A percentile compares a stretch with the other conserved stretches of the same genome.
Conservation (phyloP, 306 rosid species). For the Myrica gale region DNA sequence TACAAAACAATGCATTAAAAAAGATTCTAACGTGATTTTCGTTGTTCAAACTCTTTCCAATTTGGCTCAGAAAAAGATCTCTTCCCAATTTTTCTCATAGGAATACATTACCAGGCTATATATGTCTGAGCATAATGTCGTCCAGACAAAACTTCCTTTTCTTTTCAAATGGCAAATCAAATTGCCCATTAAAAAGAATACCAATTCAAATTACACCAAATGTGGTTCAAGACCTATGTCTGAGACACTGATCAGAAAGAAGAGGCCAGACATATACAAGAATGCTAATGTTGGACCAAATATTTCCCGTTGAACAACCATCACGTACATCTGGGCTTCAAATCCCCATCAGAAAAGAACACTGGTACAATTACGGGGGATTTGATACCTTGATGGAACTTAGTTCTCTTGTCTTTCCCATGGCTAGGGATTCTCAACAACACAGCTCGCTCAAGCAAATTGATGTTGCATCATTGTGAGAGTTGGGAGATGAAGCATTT, state of each 20-base stretch:
- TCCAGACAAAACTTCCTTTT: not conserved
- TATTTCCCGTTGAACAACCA: not conserved
- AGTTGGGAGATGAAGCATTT: not conserved
- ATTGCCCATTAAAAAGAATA: too few relatives aligned
- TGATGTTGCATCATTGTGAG: conserved; percentile 9
- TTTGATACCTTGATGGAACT: not conserved
- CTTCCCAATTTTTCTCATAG: too few relatives aligned
- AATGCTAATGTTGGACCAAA: not conserved
- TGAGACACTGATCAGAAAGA: not conserved
- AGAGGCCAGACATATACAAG: not conserved
- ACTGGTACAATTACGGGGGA: not conserved
- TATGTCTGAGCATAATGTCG: too few relatives aligned
- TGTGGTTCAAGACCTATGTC: not conserved
- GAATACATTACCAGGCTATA: too few relatives aligned
- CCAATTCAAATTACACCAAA: not conserved
- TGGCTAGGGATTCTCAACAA: not conserved
- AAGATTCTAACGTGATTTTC: too few relatives aligned
- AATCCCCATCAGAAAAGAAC: not conserved
- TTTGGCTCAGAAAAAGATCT: too few relatives aligned
- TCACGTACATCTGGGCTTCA: not conserved
- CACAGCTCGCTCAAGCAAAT: not conserved
- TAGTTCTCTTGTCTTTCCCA: conserved; percentile 12
- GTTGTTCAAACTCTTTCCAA: too few relatives aligned
- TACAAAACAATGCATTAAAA: too few relatives aligned
- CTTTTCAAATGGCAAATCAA: not conserved